Conservation (phyloP, 2,329 filamentous ascomycete species). For the Hawksworthiomyces lignivorus region DNA sequence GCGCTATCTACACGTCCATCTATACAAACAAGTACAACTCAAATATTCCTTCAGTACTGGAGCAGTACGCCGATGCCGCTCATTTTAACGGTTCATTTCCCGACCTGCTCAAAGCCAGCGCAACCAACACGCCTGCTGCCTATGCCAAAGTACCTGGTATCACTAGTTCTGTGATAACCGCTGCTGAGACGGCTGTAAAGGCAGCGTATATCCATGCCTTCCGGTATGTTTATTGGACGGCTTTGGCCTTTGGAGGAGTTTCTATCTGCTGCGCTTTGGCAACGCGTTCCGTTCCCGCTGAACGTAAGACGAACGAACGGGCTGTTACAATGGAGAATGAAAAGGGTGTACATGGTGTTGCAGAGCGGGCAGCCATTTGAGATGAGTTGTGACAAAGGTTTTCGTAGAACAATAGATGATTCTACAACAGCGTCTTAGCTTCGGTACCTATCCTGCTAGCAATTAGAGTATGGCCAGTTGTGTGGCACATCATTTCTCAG, state of each 20-base stretch:
- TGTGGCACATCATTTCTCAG: too few species aligned
- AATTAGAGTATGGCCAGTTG: too few species aligned
- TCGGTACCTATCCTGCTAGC: too few species aligned
- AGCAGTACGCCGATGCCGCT: slow-evolving; percentile 12
- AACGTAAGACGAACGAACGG: slow-evolving; percentile 3
- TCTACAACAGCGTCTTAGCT: too few species aligned
- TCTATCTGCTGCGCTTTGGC: slow-evolving; percentile 17
- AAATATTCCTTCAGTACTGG: slow-evolving; percentile 13
- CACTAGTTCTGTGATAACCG: slow-evolving; percentile 20
- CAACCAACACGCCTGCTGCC: slow-evolving; percentile 21
- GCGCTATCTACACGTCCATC: slow-evolving; percentile 28
- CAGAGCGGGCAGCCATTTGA: slow-evolving; percentile 1
- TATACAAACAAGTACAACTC: slow-evolving; percentile 22
- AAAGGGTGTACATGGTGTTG: slow-evolving; percentile 1
- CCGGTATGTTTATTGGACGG: slow-evolving; percentile 25
- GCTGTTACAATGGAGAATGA: slow-evolving; percentile 10
- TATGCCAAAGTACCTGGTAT: slow-evolving; percentile 21
- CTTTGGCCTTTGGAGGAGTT: slow-evolving; percentile 27
- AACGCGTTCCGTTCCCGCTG: slow-evolving; percentile 1
- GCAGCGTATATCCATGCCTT: slow-evolving; percentile 20
- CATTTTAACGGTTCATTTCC: slow-evolving; percentile 15
- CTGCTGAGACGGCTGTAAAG: slow-evolving; percentile 23
- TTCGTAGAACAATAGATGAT: too few species aligned
- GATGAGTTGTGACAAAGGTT: too few species aligned
- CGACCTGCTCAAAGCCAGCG: slow-evolving; percentile 18